Conservation (phyloP, 495 filamentous ascomycete genomes). For the Cladorrhinum samala region DNA sequence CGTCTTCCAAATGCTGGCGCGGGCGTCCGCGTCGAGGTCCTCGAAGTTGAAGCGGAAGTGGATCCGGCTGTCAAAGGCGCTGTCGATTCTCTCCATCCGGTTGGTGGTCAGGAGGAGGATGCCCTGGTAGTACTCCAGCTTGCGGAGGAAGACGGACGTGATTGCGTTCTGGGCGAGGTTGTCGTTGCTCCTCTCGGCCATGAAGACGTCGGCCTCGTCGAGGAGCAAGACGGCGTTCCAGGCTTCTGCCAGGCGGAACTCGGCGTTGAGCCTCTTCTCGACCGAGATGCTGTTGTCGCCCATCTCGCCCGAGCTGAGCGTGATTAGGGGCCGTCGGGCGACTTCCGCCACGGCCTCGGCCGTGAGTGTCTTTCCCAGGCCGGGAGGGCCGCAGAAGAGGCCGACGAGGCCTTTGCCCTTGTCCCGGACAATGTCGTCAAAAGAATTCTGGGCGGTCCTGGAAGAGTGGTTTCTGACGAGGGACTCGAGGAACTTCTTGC, state of each 20-base stretch:
- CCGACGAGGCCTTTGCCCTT: slow-evolving; percentile 27
- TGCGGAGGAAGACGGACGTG: slow-evolving; percentile 46
- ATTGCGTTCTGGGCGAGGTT: slow-evolving; percentile 49
- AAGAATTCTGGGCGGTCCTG: not conserved
- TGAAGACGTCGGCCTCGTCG: slow-evolving; percentile 49
- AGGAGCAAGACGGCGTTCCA: slow-evolving; percentile 51
- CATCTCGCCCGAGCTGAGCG: slow-evolving; percentile 50
- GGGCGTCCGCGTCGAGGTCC: slow-evolving; percentile 21
- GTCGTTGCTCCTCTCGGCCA: slow-evolving; percentile 37
- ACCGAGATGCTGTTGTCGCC: slow-evolving; percentile 40
- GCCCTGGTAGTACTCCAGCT: slow-evolving; percentile 51
- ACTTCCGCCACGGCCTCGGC: slow-evolving; percentile 49
- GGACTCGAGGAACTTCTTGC: not conserved
- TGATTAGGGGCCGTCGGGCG: slow-evolving; percentile 43
- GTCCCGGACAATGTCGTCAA: not conserved
- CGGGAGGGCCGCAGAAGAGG: slow-evolving; percentile 42
- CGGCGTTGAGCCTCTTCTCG: slow-evolving; percentile 43
- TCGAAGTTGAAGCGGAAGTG: slow-evolving; percentile 27
- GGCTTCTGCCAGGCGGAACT: slow-evolving; percentile 45
- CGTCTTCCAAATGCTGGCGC: slow-evolving; percentile 27
- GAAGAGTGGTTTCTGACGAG: not conserved
- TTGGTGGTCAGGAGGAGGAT: slow-evolving; percentile 49
- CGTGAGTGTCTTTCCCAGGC: slow-evolving; percentile 55
- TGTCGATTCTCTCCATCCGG: slow-evolving; percentile 30
- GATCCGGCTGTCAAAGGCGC: slow-evolving; percentile 30